phyloP scores from a whole-genome alignment of 1,284 basidiomycete species.

The Phenoliferia sp. region DNA sequence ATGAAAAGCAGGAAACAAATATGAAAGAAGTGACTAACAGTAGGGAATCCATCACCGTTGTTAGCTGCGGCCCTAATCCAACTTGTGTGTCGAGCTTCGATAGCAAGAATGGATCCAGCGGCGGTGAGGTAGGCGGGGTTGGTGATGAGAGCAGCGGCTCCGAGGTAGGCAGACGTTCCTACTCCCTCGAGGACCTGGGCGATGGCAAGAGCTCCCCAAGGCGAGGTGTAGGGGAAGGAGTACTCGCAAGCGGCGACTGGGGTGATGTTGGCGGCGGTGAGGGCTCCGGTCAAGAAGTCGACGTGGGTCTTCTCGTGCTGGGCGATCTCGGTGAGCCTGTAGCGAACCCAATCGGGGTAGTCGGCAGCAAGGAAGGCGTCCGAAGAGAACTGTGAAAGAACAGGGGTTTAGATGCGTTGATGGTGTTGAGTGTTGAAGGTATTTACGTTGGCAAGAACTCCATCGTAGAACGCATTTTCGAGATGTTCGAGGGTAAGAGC shows the following conservation, averaged over 20 bases:
- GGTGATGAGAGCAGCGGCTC: constrained; percentile 45
- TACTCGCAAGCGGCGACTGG: constrained; percentile 56
- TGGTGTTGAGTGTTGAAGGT: no score
- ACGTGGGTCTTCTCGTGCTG: constrained; percentile 57
- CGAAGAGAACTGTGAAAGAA: constrained; percentile 44
- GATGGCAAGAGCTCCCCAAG: constrained; percentile 52
- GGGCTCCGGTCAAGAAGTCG: constrained; percentile 48
- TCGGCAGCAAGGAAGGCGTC: constrained; percentile 55
- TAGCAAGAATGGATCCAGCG: constrained; percentile 32
- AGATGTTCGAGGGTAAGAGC: constrained; percentile 66
- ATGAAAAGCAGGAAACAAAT: no score
- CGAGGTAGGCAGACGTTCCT: constrained; percentile 53
- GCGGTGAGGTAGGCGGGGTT: constrained; percentile 42
- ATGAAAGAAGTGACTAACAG: no score
- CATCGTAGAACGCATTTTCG: constrained; percentile 58
- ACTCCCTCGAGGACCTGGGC: constrained; percentile 58
- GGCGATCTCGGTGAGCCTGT: constrained; percentile 47
- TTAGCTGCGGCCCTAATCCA: background rate
- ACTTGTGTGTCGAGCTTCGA: constrained; percentile 1
- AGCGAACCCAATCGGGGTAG: constrained; percentile 42
- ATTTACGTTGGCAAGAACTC: background rate
- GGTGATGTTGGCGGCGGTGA: constrained; percentile 47
- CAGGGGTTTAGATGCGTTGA: background rate
- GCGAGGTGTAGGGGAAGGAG: constrained; percentile 54
- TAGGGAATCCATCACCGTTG: background rate